Conservation (phyloP, 163 green algal species). For the Dunaliella salina region DNA sequence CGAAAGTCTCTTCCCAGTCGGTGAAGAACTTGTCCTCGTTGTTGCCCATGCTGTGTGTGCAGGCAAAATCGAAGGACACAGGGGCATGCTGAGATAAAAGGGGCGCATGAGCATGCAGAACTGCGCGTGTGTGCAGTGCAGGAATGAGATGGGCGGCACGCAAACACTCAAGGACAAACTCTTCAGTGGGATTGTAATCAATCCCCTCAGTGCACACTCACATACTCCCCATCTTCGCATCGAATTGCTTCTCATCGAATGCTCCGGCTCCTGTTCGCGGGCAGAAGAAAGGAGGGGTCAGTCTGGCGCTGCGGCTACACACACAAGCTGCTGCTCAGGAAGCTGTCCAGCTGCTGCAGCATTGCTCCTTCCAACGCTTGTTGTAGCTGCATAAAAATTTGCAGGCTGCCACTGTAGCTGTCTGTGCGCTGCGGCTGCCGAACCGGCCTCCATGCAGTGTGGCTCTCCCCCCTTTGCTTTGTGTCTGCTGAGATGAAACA, state of each 20-base stretch:
- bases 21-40: conserved; percentile 82
- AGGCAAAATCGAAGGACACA: not conserved
- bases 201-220: conserved; percentile 49
- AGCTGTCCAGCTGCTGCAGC: too few species aligned
- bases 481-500: not conserved
- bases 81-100: not conserved
- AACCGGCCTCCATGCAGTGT: too few species aligned
- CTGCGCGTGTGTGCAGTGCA: too few species aligned
- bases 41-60: conserved; percentile 40
- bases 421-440: too few species aligned
- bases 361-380: too few species aligned
- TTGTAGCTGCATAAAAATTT: too few species aligned
- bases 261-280: not conserved
- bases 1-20: conserved; percentile 95
- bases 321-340: not conserved
- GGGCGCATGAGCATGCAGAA: too few species aligned
- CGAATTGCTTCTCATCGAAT: conserved; percentile 83
- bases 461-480: not conserved
- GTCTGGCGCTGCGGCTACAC: not conserved
- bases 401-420: too few species aligned
- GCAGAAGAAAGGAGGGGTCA: not conserved
- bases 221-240: conserved; percentile 89
- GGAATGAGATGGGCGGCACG: not conserved
- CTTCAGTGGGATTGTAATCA: too few species aligned
- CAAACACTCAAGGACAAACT: too few species aligned